Percentiles rank a stretch among this genome's conserved stretches.
phyloP scores from a whole-genome alignment of 2,329 filamentous ascomycete genomes.

The Ceratocystis cubensis region DNA sequence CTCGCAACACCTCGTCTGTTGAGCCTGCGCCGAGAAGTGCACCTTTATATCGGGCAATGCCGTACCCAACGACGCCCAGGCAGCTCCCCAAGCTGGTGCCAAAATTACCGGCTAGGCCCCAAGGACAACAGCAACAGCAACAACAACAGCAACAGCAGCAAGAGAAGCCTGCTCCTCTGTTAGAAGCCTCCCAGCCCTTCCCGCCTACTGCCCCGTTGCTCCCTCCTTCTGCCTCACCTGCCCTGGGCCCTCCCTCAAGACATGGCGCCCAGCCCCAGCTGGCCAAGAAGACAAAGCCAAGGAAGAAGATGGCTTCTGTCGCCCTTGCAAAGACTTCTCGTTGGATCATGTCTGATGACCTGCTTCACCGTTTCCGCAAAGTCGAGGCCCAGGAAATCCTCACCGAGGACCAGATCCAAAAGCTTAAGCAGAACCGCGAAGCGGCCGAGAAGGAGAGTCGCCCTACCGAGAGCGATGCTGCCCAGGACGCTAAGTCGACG shows the following conservation, averaged over 20 bases:
- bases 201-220: constrained; percentile 10
- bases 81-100: not conserved
- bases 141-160: not conserved
- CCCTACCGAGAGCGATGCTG: not conserved
- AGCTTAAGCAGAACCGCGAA: constrained; percentile 31
- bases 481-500: not conserved
- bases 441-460: constrained; percentile 6
- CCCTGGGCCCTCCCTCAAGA: not conserved
- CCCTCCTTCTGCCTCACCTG: not conserved
- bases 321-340: constrained; percentile 27
- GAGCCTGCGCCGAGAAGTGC: constrained; percentile 16
- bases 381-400: constrained; percentile 49
- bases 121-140: not conserved
- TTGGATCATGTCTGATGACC: constrained; percentile 44
- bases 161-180: not conserved
- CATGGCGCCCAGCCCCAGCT: constrained; percentile 1
- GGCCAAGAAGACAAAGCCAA: constrained; percentile 15
- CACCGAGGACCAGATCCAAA: constrained; percentile 39
- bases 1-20: constrained; percentile 1
- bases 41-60: constrained; percentile 13
- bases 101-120: not conserved
- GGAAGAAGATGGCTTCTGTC: constrained; percentile 8
- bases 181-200: constrained; percentile 11
- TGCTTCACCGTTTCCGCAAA: constrained; percentile 42
- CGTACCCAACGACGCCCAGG: not conserved